phyloP scores from a whole-genome alignment of 805 yeast genomes.

The Cyberlindnera misumaiensis region DNA sequence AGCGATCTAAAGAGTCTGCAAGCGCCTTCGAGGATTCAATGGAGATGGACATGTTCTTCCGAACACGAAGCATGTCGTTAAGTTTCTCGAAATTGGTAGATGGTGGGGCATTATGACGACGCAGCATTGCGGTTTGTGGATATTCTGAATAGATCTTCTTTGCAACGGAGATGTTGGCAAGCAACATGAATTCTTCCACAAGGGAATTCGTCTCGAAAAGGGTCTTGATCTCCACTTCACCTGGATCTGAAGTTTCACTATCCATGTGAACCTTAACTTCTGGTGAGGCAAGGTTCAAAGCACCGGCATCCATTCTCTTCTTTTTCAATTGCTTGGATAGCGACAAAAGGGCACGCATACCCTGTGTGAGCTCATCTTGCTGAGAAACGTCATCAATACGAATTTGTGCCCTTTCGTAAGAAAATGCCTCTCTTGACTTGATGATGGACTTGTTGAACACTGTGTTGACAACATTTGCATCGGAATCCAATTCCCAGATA shows the following conservation, averaged over 20 bases:
- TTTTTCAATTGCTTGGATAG: constrained; percentile 83
- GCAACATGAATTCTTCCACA: constrained; percentile 97
- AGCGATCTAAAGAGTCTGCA: constrained; percentile 89
- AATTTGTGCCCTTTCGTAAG: constrained; percentile 88
- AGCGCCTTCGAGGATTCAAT: constrained; percentile 83
- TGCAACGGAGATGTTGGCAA: constrained; percentile 95
- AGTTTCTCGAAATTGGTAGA: constrained; percentile 83
- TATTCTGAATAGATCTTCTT: constrained; percentile 84
- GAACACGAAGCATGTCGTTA: constrained; percentile 80
- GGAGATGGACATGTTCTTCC: constrained; percentile 70
- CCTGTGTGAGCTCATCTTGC: constrained; percentile 78
- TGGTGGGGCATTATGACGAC: constrained; percentile 98
- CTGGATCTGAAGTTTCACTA: constrained; percentile 94
- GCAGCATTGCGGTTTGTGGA: constrained; percentile 97
- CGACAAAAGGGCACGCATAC: constrained; percentile 75
- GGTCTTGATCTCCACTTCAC: constrained; percentile 88
- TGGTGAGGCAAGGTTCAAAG: constrained; percentile 92
- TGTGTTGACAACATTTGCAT: constrained; percentile 78
- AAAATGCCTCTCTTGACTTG: constrained; percentile 87
- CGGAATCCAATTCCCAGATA: constrained; percentile 86
- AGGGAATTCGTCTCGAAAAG: constrained; percentile 86
- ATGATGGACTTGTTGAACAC: constrained; percentile 83
- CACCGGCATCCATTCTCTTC: constrained; percentile 89
- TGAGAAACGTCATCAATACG: constrained; percentile 76
- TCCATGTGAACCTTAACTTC: constrained; percentile 97